Percentiles rank a stretch among this genome's conserved stretches.
These are phyloP conservation scores for Acacia melanoxylon DNA, from an alignment of 306 rosid genomes.

Conservation along the genomic window DNA sequence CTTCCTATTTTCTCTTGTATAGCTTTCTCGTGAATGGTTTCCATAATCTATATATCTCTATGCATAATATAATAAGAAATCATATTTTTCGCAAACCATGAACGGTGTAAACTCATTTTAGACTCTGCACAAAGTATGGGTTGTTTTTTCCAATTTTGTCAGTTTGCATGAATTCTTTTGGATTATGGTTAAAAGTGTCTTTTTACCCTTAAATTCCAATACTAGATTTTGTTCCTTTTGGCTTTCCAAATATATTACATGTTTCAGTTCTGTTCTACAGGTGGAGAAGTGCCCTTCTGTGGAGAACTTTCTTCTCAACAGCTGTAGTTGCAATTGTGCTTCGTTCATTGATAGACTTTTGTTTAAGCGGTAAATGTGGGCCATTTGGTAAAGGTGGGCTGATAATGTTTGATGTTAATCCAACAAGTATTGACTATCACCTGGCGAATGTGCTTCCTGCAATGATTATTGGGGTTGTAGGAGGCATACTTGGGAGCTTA, in stretches of 20 bases:
- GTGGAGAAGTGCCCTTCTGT: slow-evolving; percentile 96
- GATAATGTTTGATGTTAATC: slow-evolving; percentile 87
- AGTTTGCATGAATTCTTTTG: background rate
- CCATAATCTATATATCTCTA: background rate
- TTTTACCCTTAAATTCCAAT: slow-evolving; percentile 8
- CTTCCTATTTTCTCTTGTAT: background rate
- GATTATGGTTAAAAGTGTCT: slow-evolving; percentile 10
- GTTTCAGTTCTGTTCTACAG: slow-evolving; percentile 46
- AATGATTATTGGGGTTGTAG: slow-evolving; percentile 69
- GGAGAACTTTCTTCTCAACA: slow-evolving; percentile 95
- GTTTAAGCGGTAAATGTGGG: slow-evolving; percentile 86
- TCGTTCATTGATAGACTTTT: slow-evolving; percentile 82
- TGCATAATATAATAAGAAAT: background rate
- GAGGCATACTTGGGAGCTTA: slow-evolving; percentile 87
- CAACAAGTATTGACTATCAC: slow-evolving; percentile 71
- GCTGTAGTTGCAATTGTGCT: slow-evolving; percentile 86
- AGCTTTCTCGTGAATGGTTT: slow-evolving; percentile 2
- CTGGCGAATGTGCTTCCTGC: slow-evolving; percentile 76
- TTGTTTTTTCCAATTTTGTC: background rate
- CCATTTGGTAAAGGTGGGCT: slow-evolving; percentile 95
- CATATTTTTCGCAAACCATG: background rate
- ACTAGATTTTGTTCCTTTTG: slow-evolving; percentile 10
- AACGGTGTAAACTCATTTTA: too few species aligned
- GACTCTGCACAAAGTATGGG: background rate
- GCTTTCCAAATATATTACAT: slow-evolving; percentile 3